Evolutionary conservation across 768 basidiomycete genomes (phyloP).

Genomic region (Psilocybe sp.): DNA sequence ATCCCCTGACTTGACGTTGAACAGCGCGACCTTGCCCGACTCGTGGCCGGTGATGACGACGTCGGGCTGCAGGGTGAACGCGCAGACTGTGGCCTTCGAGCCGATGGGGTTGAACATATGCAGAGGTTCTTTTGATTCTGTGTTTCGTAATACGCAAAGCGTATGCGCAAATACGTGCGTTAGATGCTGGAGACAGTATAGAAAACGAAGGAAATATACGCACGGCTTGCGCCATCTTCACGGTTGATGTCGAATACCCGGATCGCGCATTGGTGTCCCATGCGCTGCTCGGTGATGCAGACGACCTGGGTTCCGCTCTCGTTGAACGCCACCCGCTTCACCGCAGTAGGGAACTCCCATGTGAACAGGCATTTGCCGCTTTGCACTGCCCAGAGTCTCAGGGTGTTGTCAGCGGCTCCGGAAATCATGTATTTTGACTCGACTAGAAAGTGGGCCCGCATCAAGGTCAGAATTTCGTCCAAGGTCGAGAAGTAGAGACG

Average conservation of each 20-base stretch:
- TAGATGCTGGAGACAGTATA: not conserved
- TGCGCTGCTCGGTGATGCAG: slow-evolving; percentile 95
- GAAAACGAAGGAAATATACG: slow-evolving; percentile 27
- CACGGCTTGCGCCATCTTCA: slow-evolving; percentile 81
- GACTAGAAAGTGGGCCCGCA: slow-evolving; percentile 34
- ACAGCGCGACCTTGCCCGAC: slow-evolving; percentile 91
- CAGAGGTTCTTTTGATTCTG: slow-evolving; percentile 75
- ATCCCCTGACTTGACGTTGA: slow-evolving; percentile 84
- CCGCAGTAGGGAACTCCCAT: slow-evolving; percentile 98
- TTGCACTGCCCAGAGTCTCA: slow-evolving; percentile 86
- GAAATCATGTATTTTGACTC: slow-evolving; percentile 85
- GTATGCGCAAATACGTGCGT: not conserved
- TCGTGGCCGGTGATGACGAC: slow-evolving; percentile 93
- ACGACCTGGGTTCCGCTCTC: slow-evolving; percentile 81
- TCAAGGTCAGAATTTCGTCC: not conserved
- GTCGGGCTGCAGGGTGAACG: slow-evolving; percentile 77
- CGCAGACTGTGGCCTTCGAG: slow-evolving; percentile 95
- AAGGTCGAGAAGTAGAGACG: slow-evolving; percentile 26
- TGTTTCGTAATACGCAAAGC: slow-evolving; percentile 2
- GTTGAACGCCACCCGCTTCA: slow-evolving; percentile 93
- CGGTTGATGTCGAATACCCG: slow-evolving; percentile 86
- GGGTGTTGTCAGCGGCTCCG: slow-evolving; percentile 90
- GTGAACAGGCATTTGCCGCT: slow-evolving; percentile 90
- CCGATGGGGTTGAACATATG: slow-evolving; percentile 86
- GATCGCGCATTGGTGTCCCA: slow-evolving; percentile 90